phyloP scores from a whole-genome alignment of 306 rosid genomes.

The Sechiopsis laciniata region DNA sequence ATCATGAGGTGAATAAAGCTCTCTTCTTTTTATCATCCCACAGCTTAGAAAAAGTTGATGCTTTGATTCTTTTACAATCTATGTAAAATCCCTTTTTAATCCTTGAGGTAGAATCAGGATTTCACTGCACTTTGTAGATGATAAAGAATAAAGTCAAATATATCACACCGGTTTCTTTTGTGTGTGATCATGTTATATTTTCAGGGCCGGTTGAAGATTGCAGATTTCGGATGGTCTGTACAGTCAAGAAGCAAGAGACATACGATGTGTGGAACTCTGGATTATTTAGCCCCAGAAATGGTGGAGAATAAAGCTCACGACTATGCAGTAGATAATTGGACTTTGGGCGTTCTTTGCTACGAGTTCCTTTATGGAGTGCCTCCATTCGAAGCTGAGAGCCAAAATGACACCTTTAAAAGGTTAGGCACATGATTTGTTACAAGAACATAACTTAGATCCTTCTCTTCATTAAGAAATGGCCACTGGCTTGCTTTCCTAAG shows the following conservation, averaged over 20 bases:
- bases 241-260: constrained; percentile 69
- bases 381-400: constrained; percentile 88
- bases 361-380: constrained; percentile 84
- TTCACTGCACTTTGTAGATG: background rate
- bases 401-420: constrained; percentile 76
- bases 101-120: background rate
- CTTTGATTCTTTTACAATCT: background rate
- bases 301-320: constrained; percentile 65
- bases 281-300: constrained; percentile 76
- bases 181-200: constrained; percentile 15
- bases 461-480: too few relatives aligned
- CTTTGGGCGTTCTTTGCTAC: constrained; percentile 75
- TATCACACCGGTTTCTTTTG: background rate
- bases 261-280: constrained; percentile 94
- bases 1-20: constrained; percentile 54
- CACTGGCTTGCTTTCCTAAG: background rate
- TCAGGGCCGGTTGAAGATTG: constrained; percentile 85
- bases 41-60: background rate
- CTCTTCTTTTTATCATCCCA: background rate
- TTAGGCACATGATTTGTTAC: background rate
- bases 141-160: background rate
- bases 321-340: constrained; percentile 75
- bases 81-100: background rate
- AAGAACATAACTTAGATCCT: too few relatives aligned
- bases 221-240: constrained; percentile 94